Percentiles rank a stretch among this genome's conserved stretches.
Conservation (phyloP, 345 rosid genomes). For the Trapa bicornis region DNA sequence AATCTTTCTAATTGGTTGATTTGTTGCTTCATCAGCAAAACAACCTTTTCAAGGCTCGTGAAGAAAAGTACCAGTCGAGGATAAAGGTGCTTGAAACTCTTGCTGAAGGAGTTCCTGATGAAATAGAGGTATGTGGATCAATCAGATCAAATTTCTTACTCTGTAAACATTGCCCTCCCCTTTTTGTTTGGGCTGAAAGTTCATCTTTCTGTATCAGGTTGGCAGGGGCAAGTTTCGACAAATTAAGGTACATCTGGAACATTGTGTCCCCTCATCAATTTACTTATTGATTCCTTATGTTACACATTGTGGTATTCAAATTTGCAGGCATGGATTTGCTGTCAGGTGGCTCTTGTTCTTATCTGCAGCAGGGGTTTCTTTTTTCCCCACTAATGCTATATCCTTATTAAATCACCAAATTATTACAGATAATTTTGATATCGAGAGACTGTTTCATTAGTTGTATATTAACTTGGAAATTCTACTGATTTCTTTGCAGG, state of each 20-base stretch:
- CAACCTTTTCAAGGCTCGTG: slow-evolving; percentile 72
- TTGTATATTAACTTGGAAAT: neutral
- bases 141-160: neutral
- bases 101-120: slow-evolving; percentile 59
- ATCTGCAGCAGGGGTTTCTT: no score
- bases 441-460: neutral
- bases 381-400: no score
- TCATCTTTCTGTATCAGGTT: slow-evolving; percentile 22
- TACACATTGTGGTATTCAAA: neutral
- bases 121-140: slow-evolving; percentile 38
- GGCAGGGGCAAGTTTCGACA: slow-evolving; percentile 38
- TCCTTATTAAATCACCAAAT: no score
- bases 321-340: slow-evolving; percentile 1
- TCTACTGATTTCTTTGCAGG: slow-evolving; percentile 17
- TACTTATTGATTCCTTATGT: neutral
- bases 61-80: slow-evolving; percentile 79
- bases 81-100: slow-evolving; percentile 82
- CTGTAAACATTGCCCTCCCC: no score
- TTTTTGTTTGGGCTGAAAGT: neutral
- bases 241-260: slow-evolving; percentile 28
- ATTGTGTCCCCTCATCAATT: neutral
- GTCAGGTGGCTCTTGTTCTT: neutral
- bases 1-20: neutral
- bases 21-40: slow-evolving; percentile 55
- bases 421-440: neutral